A percentile compares a stretch with the other conserved stretches of the same genome.
Conservation (phyloP, 345 rosid species). For the Litchi chinensis region DNA sequence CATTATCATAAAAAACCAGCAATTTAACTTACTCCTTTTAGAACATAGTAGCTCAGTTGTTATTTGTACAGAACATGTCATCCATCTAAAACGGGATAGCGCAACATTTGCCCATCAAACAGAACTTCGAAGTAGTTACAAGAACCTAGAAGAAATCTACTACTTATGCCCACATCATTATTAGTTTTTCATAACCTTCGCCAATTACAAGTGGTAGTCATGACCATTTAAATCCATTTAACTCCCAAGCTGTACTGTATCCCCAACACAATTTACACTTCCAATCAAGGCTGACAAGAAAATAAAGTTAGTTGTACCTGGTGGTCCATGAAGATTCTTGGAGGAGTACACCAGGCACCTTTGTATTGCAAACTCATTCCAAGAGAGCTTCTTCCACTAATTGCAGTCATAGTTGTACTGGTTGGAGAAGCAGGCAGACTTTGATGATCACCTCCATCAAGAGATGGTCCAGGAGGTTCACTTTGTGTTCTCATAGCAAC, state of each 20-base stretch:
- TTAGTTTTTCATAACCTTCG: neutral
- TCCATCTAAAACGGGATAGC: neutral
- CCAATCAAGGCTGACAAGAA: neutral
- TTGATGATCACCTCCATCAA: constrained; percentile 70
- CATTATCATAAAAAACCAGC: no score
- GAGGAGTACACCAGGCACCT: constrained; percentile 97
- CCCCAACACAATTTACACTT: neutral
- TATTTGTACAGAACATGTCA: neutral
- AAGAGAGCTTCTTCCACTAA: constrained; percentile 87
- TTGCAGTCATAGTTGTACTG: constrained; percentile 80
- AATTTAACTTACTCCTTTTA: neutral
- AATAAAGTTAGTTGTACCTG: constrained; percentile 46
- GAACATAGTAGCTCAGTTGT: no score
- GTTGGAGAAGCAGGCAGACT: constrained; percentile 80
- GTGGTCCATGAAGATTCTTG: constrained; percentile 94
- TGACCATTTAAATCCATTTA: constrained; percentile 3
- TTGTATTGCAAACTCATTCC: constrained; percentile 81
- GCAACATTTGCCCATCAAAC: neutral
- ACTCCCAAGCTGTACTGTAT: neutral
- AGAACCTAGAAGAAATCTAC: neutral
- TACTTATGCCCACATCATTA: neutral
- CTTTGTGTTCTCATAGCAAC: constrained; percentile 90
- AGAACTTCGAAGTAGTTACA: neutral
- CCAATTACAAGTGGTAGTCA: constrained; percentile 6
- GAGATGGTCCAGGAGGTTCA: constrained; percentile 73